Conservation (phyloP, 75 land plant genomes). For the Isoetes taiwanensis region DNA sequence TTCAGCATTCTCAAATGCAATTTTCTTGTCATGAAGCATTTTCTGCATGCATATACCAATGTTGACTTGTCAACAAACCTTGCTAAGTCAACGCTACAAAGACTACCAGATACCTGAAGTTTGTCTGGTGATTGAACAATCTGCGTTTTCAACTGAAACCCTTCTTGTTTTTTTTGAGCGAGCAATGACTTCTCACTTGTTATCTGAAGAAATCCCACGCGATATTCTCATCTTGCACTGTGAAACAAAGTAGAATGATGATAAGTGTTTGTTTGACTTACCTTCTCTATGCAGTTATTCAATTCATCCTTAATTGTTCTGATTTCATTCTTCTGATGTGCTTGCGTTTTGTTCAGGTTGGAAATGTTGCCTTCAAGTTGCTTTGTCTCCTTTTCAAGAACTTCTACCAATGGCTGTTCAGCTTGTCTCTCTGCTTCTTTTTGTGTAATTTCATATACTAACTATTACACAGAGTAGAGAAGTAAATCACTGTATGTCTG, state of each 20-base stretch:
- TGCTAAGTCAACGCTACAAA: too few species aligned
- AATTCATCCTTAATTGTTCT: slow-evolving; percentile 23
- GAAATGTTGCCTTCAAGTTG: slow-evolving; percentile 38
- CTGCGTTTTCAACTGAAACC: slow-evolving; percentile 36
- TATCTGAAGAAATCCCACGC: slow-evolving; percentile 21
- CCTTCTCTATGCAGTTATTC: slow-evolving; percentile 22
- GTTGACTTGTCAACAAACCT: too few species aligned
- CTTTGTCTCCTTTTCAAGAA: slow-evolving; percentile 35
- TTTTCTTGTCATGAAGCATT: slow-evolving; percentile 35
- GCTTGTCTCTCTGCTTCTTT: slow-evolving; percentile 34
- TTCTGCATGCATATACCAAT: background rate
- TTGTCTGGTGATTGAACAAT: slow-evolving; percentile 82
- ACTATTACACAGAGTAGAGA: too few species aligned
- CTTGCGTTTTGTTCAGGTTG: slow-evolving; percentile 45
- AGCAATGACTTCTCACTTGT: slow-evolving; percentile 36
- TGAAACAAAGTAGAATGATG: background rate
- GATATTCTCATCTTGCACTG: background rate
- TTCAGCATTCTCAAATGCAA: slow-evolving; percentile 26
- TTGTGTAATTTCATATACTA: slow-evolving; percentile 16
- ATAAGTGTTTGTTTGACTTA: background rate
- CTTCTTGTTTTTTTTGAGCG: slow-evolving; percentile 47
- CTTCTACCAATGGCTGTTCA: slow-evolving; percentile 46
- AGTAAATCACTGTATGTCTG: too few species aligned
- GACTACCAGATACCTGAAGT: slow-evolving; percentile 55
- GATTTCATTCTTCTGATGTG: slow-evolving; percentile 15